phyloP scores from a whole-genome alignment of 2,329 filamentous ascomycete genomes.

The Ophiostoma tasmaniense region DNA sequence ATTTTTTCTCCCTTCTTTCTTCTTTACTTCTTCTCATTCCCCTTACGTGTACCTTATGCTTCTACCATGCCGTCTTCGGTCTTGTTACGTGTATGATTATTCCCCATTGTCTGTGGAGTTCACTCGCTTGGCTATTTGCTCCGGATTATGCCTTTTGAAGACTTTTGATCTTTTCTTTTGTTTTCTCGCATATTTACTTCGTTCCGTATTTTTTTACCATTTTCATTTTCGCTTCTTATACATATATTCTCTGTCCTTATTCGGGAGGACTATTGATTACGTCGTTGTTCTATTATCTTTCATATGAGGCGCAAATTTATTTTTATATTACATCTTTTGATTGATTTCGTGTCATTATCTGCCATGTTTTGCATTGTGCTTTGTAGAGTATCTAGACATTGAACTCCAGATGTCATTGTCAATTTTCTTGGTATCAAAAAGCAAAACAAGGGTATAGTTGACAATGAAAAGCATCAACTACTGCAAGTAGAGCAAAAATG shows the following conservation, averaged over 20 bases:
- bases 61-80: slow-evolving; percentile 1
- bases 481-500: neutral
- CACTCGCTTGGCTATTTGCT: slow-evolving; percentile 7
- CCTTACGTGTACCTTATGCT: slow-evolving; percentile 5
- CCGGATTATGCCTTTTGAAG: neutral
- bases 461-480: neutral
- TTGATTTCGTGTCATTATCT: neutral
- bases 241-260: neutral
- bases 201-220: neutral
- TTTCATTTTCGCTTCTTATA: neutral
- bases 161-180: neutral
- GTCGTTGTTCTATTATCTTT: neutral
- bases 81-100: slow-evolving; percentile 16
- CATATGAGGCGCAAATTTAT: neutral
- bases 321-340: neutral
- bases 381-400: neutral
- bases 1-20: slow-evolving; percentile 4
- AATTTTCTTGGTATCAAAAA: neutral
- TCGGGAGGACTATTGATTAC: neutral
- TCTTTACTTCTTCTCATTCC: neutral
- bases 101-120: slow-evolving; percentile 16
- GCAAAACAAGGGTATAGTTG: neutral
- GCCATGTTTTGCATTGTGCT: neutral
- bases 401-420: neutral
- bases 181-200: neutral